These are phyloP conservation scores for Talaromyces sp. DNA, from an alignment of 2,329 filamentous ascomycete species.

Conservation along the genomic window DNA sequence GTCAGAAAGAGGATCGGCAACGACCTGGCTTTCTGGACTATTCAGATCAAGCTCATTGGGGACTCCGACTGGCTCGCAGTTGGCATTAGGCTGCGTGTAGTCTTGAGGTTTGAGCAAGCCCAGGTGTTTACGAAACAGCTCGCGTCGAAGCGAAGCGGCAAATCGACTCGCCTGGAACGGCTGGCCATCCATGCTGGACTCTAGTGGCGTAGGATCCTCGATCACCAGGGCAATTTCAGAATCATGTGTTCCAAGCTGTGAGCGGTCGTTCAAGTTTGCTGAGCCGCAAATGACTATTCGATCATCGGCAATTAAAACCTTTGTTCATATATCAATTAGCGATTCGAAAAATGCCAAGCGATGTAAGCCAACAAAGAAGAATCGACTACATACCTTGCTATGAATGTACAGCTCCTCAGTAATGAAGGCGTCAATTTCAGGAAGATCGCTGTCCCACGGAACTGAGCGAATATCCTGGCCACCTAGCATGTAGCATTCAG, in stretches of 20 bases:
- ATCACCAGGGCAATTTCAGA: slow-evolving; percentile 88
- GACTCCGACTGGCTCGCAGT: slow-evolving; percentile 57
- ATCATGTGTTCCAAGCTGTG: slow-evolving; percentile 84
- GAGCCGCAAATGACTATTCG: slow-evolving; percentile 79
- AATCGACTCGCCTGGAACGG: slow-evolving; percentile 76
- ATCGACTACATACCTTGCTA: slow-evolving; percentile 43
- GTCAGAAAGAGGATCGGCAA: slow-evolving; percentile 58
- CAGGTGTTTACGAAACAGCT: slow-evolving; percentile 87
- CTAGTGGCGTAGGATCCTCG: slow-evolving; percentile 71
- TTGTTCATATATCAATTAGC: slow-evolving; percentile 20
- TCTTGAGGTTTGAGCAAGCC: slow-evolving; percentile 74
- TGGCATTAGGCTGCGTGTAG: slow-evolving; percentile 57
- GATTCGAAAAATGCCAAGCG: neutral
- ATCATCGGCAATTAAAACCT: slow-evolving; percentile 78
- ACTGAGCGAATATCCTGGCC: slow-evolving; percentile 66
- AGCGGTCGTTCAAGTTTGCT: slow-evolving; percentile 88
- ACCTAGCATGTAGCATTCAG: slow-evolving; percentile 77
- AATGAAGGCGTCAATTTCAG: slow-evolving; percentile 61
- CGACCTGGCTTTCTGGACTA: slow-evolving; percentile 47
- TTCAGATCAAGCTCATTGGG: slow-evolving; percentile 56
- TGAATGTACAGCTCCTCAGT: slow-evolving; percentile 63
- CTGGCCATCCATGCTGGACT: slow-evolving; percentile 73
- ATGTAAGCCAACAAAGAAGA: neutral
- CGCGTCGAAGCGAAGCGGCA: slow-evolving; percentile 73
- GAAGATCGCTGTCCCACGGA: slow-evolving; percentile 55